These are phyloP conservation scores for Pichia cabralensis DNA, from an alignment of 805 yeast species.

Conservation along the genomic window DNA sequence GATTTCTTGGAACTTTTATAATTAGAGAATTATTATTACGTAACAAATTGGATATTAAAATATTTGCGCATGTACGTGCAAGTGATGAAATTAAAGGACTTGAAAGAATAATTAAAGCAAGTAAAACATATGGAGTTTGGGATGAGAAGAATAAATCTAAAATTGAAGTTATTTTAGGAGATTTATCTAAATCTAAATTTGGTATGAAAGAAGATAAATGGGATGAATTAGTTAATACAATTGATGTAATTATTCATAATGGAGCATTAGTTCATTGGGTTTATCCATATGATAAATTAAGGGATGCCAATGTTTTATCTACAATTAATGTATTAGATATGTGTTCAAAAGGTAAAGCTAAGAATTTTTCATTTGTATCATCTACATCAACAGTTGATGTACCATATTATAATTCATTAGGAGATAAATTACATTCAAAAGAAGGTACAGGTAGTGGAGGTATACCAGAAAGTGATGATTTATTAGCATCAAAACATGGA, in stretches of 20 bases:
- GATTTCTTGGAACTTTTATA: slow-evolving; percentile 89
- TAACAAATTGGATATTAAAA: slow-evolving; percentile 41
- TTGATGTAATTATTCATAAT: slow-evolving; percentile 86
- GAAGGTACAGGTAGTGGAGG: slow-evolving; percentile 72
- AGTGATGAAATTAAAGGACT: slow-evolving; percentile 54
- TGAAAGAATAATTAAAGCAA: slow-evolving; percentile 65
- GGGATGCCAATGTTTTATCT: slow-evolving; percentile 89
- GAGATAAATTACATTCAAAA: slow-evolving; percentile 55
- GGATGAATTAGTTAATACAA: slow-evolving; percentile 40
- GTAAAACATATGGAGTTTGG: slow-evolving; percentile 79
- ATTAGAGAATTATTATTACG: slow-evolving; percentile 55
- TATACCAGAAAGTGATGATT: slow-evolving; percentile 71
- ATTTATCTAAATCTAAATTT: slow-evolving; percentile 60
- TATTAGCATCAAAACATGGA: slow-evolving; percentile 73
- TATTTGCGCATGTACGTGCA: slow-evolving; percentile 91
- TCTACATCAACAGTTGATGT: slow-evolving; percentile 91
- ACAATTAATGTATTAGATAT: slow-evolving; percentile 76
- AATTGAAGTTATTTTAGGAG: slow-evolving; percentile 73
- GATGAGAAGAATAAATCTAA: slow-evolving; percentile 43
- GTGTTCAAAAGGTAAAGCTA: slow-evolving; percentile 73
- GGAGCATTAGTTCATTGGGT: slow-evolving; percentile 99
- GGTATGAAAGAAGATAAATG: slow-evolving; percentile 56
- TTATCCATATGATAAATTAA: slow-evolving; percentile 79
- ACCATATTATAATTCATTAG: slow-evolving; percentile 64
- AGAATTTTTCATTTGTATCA: slow-evolving; percentile 82